A percentile compares a stretch with the other conserved stretches of the same genome.
Evolutionary conservation across 257 asterid species (phyloP).

Genomic region (Forsythia suspensa): DNA sequence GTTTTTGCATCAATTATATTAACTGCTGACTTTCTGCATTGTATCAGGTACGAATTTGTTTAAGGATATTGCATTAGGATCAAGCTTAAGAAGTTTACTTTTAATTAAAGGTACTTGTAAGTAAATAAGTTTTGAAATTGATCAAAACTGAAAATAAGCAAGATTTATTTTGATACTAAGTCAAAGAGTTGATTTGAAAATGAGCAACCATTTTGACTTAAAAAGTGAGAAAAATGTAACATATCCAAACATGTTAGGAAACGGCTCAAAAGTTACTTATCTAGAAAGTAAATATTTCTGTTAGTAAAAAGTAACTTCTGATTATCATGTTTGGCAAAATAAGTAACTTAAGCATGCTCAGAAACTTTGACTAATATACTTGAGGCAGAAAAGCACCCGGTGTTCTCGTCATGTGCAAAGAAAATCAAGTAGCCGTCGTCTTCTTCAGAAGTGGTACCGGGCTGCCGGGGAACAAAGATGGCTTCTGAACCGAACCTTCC

Average conservation of each 20-base stretch:
- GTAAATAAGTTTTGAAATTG: background rate
- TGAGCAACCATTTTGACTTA: too few species aligned
- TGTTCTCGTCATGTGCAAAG: constrained; percentile 82
- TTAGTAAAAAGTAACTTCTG: too few species aligned
- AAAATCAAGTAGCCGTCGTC: constrained; percentile 98
- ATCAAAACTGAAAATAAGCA: background rate
- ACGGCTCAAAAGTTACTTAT: background rate
- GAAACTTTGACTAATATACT: background rate
- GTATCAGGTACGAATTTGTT: background rate
- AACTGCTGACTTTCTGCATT: constrained; percentile 74
- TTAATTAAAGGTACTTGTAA: too few species aligned
- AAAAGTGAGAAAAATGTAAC: background rate
- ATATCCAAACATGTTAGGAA: background rate
- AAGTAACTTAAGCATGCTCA: background rate
- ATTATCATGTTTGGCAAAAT: too few species aligned
- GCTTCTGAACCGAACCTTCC: constrained; percentile 97
- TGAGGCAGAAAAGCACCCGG: constrained; percentile 59
- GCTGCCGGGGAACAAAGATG: constrained; percentile 71
- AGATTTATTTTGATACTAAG: too few species aligned
- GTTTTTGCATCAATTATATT: constrained; percentile 91
- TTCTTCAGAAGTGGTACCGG: constrained; percentile 74
- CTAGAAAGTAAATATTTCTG: background rate
- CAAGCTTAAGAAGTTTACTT: too few species aligned
- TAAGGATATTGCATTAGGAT: background rate
- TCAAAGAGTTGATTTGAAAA: too few species aligned